Conservation (phyloP, 164 flowering plant species). For the Pachysandra terminalis region DNA sequence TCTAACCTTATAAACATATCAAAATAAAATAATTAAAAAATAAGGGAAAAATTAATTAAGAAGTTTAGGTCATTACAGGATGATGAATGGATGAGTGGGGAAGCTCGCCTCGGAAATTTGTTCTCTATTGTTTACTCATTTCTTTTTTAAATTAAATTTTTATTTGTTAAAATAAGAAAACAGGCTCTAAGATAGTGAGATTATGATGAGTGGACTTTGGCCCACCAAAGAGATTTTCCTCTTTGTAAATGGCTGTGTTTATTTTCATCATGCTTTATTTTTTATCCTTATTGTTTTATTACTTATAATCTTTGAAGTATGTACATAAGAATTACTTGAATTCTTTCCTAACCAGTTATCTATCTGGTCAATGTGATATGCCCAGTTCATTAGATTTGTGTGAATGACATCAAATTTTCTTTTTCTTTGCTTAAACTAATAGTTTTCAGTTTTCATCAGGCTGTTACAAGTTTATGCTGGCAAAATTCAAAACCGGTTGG, state of each 20-base stretch:
- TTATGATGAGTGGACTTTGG: no score
- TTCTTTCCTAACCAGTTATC: not conserved
- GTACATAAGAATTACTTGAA: not conserved
- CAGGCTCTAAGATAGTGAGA: no score
- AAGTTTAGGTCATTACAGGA: no score
- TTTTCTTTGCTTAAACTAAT: conserved; percentile 18
- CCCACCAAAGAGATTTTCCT: not conserved
- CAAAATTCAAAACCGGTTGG: conserved; percentile 85
- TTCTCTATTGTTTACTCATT: no score
- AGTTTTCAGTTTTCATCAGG: conserved; percentile 42
- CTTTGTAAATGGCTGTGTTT: not conserved
- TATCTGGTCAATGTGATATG: not conserved
- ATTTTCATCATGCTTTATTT: not conserved
- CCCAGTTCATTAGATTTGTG: not conserved
- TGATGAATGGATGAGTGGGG: no score
- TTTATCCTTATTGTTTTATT: no score
- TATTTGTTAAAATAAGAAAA: no score
- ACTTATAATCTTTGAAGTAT: not conserved
- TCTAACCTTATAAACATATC: no score
- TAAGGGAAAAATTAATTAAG: no score
- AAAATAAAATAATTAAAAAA: no score
- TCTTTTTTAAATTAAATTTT: no score
- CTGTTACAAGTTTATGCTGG: conserved; percentile 95
- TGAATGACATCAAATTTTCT: not conserved
- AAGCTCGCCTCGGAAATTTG: no score